phyloP scores from a whole-genome alignment of 2,329 filamentous ascomycete species.

The Dothistroma septosporum region DNA sequence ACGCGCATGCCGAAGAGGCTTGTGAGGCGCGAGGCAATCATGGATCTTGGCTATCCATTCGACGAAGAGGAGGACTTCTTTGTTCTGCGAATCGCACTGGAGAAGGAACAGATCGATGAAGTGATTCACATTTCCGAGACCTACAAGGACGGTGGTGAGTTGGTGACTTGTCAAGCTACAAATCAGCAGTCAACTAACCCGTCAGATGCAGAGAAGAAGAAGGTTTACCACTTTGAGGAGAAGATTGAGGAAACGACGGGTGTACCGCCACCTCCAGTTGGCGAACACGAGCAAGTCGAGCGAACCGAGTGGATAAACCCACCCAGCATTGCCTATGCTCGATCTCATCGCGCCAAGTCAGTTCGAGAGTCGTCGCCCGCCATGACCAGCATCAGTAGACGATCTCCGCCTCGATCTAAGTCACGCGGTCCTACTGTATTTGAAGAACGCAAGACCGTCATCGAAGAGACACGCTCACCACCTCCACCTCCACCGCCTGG shows the following conservation, averaged over 20 bases:
- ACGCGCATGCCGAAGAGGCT: slow-evolving; percentile 79
- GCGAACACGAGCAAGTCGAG: slow-evolving; percentile 33
- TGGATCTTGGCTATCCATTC: slow-evolving; percentile 81
- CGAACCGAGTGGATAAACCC: slow-evolving; percentile 40
- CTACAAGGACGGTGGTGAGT: slow-evolving; percentile 52
- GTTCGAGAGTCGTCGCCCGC: slow-evolving; percentile 26
- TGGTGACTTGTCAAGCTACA: neutral
- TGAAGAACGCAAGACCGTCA: slow-evolving; percentile 29
- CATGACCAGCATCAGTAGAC: slow-evolving; percentile 29
- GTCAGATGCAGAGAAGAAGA: slow-evolving; percentile 32
- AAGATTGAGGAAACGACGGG: slow-evolving; percentile 20
- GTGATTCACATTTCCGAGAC: slow-evolving; percentile 78
- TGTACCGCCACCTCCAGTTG: slow-evolving; percentile 25
- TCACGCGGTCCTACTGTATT: slow-evolving; percentile 26
- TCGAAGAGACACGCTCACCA: slow-evolving; percentile 28
- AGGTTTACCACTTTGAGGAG: slow-evolving; percentile 36
- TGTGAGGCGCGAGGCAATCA: slow-evolving; percentile 74
- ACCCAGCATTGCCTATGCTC: slow-evolving; percentile 30
- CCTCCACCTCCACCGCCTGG: slow-evolving; percentile 21
- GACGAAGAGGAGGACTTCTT: slow-evolving; percentile 82
- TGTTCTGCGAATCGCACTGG: slow-evolving; percentile 77
- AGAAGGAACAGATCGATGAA: slow-evolving; percentile 87
- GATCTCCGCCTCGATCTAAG: slow-evolving; percentile 21
- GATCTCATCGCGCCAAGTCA: slow-evolving; percentile 20
- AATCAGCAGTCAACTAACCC: slow-evolving; percentile 15